A percentile compares a stretch with the other conserved stretches of the same genome.
Conservation (phyloP, 371 early-diverging fungal genomes). For the Actinomortierella wolfii region DNA sequence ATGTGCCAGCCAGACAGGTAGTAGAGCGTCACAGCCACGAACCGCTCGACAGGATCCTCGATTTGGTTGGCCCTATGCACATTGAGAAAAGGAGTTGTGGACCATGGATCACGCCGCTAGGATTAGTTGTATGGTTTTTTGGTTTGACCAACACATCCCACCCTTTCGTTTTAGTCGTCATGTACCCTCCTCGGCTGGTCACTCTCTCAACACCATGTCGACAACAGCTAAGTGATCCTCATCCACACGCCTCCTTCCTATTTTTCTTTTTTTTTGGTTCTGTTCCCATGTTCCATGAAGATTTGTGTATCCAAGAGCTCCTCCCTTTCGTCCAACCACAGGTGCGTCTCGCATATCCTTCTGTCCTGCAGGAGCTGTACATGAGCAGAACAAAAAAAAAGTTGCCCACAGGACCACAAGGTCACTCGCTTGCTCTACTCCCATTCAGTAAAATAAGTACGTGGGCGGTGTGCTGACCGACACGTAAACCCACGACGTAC, state of each 20-base stretch:
- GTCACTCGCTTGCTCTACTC: too few species aligned
- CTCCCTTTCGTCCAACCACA: conserved; percentile 3
- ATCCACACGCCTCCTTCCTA: too few species aligned
- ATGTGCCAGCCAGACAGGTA: conserved; percentile 98
- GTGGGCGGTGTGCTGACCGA: too few species aligned
- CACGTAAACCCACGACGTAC: too few species aligned
- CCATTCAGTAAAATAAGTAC: too few species aligned
- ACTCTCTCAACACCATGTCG: too few species aligned
- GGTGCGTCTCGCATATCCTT: not conserved
- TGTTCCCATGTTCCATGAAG: not conserved
- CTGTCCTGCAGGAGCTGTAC: too few species aligned
- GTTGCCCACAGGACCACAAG: too few species aligned
- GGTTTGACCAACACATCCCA: not conserved
- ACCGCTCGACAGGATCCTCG: conserved; percentile 82
- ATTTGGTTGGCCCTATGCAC: conserved; percentile 57
- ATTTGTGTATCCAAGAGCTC: not conserved
- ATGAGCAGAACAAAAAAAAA: too few species aligned
- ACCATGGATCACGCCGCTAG: not conserved
- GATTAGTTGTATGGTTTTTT: not conserved
- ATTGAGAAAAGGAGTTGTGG: too few species aligned
- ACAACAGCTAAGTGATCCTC: too few species aligned
- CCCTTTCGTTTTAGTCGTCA: not conserved
- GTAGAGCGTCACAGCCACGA: conserved; percentile 87
- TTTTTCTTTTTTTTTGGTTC: not conserved
- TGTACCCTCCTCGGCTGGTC: too few species aligned